Conservation (phyloP, 768 basidiomycete species). For the Crucibulum laeve region DNA sequence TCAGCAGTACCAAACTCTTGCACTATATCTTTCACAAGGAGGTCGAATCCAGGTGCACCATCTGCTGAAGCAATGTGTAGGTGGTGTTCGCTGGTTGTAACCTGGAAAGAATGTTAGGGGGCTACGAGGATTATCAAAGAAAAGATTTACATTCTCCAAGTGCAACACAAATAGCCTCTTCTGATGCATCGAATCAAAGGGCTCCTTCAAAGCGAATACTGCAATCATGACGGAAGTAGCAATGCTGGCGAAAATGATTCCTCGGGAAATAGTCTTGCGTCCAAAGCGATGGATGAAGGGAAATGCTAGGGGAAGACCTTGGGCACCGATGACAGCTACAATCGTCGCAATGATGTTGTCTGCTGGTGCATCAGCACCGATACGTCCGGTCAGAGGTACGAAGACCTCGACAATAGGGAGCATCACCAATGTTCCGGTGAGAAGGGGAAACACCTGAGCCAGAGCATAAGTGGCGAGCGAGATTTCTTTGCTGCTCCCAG, state of each 20-base stretch:
- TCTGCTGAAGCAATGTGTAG: slow-evolving; percentile 83
- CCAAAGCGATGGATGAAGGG: slow-evolving; percentile 78
- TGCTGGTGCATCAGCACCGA: slow-evolving; percentile 77
- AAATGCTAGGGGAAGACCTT: slow-evolving; percentile 53
- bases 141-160: slow-evolving; percentile 72
- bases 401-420: slow-evolving; percentile 77
- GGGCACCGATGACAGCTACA: slow-evolving; percentile 51
- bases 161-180: slow-evolving; percentile 82
- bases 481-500: slow-evolving; percentile 28
- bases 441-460: slow-evolving; percentile 50
- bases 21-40: slow-evolving; percentile 59
- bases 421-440: slow-evolving; percentile 54
- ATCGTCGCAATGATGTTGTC: slow-evolving; percentile 88
- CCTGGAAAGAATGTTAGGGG: slow-evolving; percentile 31
- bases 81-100: slow-evolving; percentile 66
- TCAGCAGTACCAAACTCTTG: slow-evolving; percentile 48
- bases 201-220: slow-evolving; percentile 51
- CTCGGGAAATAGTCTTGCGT: slow-evolving; percentile 23
- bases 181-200: slow-evolving; percentile 85
- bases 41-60: slow-evolving; percentile 69
- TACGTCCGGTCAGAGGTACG: slow-evolving; percentile 87
- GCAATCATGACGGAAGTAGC: slow-evolving; percentile 49
- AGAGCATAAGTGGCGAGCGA: slow-evolving; percentile 62
- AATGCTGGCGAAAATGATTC: slow-evolving; percentile 42
- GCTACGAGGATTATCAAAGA: neutral